Evolutionary conservation across 257 asterid genomes (phyloP).

Genomic region (Petrea volubilis): DNA sequence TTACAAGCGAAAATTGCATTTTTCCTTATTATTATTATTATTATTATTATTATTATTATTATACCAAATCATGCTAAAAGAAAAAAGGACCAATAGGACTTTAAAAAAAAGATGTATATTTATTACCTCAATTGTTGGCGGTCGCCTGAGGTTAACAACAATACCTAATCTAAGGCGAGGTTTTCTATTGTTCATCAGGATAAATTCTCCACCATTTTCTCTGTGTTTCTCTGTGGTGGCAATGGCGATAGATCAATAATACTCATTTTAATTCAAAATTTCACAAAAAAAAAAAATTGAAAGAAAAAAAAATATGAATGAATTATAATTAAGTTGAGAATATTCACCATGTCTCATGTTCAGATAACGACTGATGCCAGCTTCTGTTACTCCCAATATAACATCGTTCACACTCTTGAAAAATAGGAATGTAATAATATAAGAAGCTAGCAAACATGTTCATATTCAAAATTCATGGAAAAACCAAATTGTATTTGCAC

Average conservation of each 20-base stretch:
- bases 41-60: too few relatives aligned
- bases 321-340: neutral
- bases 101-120: neutral
- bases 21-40: too few relatives aligned
- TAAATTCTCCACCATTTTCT: neutral
- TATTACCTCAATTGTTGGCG: slow-evolving; percentile 36
- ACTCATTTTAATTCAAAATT: neutral
- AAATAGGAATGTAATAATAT: neutral
- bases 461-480: neutral
- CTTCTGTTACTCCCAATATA: slow-evolving; percentile 43
- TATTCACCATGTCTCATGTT: slow-evolving; percentile 41
- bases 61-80: too few relatives aligned
- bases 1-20: too few relatives aligned
- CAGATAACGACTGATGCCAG: slow-evolving; percentile 41
- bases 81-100: too few relatives aligned
- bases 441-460: neutral
- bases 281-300: neutral
- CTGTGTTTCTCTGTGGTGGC: neutral
- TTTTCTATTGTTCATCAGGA: slow-evolving; percentile 5
- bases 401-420: slow-evolving; percentile 44
- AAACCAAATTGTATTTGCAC: too few relatives aligned
- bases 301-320: too few relatives aligned
- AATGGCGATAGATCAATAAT: neutral
- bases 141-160: slow-evolving; percentile 39
- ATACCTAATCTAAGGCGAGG: slow-evolving; percentile 33